Evolutionary conservation across 2,329 filamentous ascomycete species (phyloP).

Genomic region (Calonectria hawksworthii): DNA sequence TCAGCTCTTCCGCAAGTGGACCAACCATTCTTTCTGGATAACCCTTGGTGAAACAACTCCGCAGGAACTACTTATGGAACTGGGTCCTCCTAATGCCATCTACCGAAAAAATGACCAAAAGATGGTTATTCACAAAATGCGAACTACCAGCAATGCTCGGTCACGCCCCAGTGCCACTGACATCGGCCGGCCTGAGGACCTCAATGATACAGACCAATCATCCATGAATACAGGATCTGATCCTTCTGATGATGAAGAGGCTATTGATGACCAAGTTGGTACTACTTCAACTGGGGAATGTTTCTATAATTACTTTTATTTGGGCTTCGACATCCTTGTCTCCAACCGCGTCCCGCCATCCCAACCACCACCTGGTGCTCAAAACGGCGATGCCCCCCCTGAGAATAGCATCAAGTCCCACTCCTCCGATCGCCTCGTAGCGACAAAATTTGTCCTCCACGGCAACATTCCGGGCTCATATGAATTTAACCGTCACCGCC

Average conservation of each 20-base stretch:
- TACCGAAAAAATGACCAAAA: slow-evolving; percentile 92
- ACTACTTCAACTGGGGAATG: slow-evolving; percentile 77
- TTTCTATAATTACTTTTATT: slow-evolving; percentile 98
- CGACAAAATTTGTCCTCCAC: slow-evolving; percentile 93
- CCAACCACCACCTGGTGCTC: slow-evolving; percentile 65
- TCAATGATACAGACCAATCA: slow-evolving; percentile 81
- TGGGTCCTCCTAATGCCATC: slow-evolving; percentile 94
- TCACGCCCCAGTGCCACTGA: slow-evolving; percentile 60
- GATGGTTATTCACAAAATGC: slow-evolving; percentile 85
- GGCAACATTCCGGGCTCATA: slow-evolving; percentile 96
- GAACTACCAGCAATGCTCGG: slow-evolving; percentile 66
- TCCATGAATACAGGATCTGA: slow-evolving; percentile 80
- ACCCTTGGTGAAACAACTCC: slow-evolving; percentile 88
- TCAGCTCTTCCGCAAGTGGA: slow-evolving; percentile 81
- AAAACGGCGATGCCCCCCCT: slow-evolving; percentile 37
- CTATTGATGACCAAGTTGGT: slow-evolving; percentile 68
- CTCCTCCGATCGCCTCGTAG: slow-evolving; percentile 78
- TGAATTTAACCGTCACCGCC: slow-evolving; percentile 93
- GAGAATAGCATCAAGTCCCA: slow-evolving; percentile 55
- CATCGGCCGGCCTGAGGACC: slow-evolving; percentile 65
- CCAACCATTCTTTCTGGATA: slow-evolving; percentile 77
- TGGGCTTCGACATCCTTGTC: slow-evolving; percentile 94
- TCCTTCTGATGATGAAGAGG: slow-evolving; percentile 72
- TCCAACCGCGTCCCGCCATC: slow-evolving; percentile 80
- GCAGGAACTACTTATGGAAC: slow-evolving; percentile 90